Base-by-base conservation (phyloP, 2,329 filamentous ascomycete species). In the Chalaropsis ovoidea region DNA sequence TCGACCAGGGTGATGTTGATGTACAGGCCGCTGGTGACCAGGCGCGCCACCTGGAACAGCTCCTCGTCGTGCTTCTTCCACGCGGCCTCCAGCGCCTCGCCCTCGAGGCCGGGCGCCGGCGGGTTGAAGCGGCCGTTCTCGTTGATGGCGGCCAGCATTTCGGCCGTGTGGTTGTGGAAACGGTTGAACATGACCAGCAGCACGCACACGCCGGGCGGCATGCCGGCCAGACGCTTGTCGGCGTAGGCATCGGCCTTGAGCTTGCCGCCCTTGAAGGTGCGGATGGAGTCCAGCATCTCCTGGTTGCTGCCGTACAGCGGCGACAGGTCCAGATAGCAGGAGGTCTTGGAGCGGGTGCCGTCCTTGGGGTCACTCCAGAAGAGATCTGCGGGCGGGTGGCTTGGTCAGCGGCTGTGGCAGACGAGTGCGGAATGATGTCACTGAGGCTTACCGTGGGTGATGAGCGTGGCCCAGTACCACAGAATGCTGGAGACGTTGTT, bases 101-200 rank as follows among this genome's bases (percentile, higher is more conserved):
- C 78, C 0, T 76, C 71, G 0, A 83, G 76, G 0, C 75, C 69
- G 4, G 77, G 74, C 0, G 77, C 63, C 0, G 90, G 89, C 67
- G 84, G 86, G 0, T 80, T 82, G 75, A 96, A 96, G 24, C 89
- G 83, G 17, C 85, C 86, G 56, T 84, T 83, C 71, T 96, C 92
- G 71, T 96, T 96, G 75, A 96, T 93, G n/a, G 81, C 77, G 0
- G 88, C 88, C 19, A 96, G 78, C 68, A 93, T 87, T 64, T 85
- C 82, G 1, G 89, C 91, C 0, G 91, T 84, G 69, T 94, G 82
- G 75, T 97, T 96, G 76, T 96, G 93, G 76, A 95, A 95, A 27
- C 86, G 82, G 71, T 87, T 87, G 76, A 90, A 86, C 87, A 91
- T 90, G 74, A 92, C 81, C 35, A 92, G 75, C 2, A 92, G 71